Evolutionary conservation across 129 eudicot species (phyloP), one percentile per base, ranked within the genome.

Genomic region (Rutidosis leptorrhynchoides): DNA sequence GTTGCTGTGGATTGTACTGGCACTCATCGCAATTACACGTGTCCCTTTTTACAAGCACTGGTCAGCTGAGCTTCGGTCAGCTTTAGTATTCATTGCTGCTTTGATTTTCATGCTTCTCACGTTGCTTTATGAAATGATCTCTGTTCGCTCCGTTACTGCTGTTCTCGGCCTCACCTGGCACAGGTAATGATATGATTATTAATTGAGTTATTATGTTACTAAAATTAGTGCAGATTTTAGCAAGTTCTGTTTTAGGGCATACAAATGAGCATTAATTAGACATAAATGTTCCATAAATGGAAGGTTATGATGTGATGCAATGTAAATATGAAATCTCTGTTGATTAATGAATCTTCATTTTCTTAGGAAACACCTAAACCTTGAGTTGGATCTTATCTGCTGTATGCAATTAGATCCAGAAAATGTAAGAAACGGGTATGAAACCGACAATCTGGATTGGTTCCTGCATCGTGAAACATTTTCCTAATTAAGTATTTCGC

Each of bases 121-220:
- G 61, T 78, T 94, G 21, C 93, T 94, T 16, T 73, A 82, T 30
- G 99, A 94, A 71, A 79, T 78, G 73, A 72, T 94, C 21, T 84
- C 99, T 22, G 97, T 94, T 32, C 95, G 99, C n/a, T 94, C 88
- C 16, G 97, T 89, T n/a, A 89, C 99, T 7, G 99, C 95, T 53
- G 87, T 94, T 19, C 95, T 89, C 21, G 99, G 99, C 55, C 97
- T 86, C 49, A 76, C 66, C 63, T 94, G 99, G 99, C 96, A 94
- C 79, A 42, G 80, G 99, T 94, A 85, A 33, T 40, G 6, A 40
- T 40, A n/a, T 12, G n/a, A 40, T 40, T 40, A 40, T 40, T 11
- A 40, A 40, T 40, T 40, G 16, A 40, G 5, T 12, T 40, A 0
- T 12, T 40, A 0, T 10, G n/a, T 40, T 40, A 37, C 43, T 37